Conservation (phyloP, 768 basidiomycete genomes). For the Daedalea quercina region DNA sequence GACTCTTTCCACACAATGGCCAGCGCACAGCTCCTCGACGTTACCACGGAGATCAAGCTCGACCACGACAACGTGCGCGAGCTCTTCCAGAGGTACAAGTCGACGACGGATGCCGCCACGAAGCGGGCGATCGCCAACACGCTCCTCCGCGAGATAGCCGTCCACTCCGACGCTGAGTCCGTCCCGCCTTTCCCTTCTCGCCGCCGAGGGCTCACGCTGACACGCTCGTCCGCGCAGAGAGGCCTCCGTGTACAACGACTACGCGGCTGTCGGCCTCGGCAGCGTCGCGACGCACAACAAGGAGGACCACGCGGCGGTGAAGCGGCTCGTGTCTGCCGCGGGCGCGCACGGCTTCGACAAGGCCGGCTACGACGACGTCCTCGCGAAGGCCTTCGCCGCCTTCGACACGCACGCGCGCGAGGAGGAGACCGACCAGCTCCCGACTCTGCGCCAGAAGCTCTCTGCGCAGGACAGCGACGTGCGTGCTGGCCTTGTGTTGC, state of each 20-base stretch:
- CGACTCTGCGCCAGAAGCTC: conserved; percentile 7
- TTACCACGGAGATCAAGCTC: conserved; percentile 16
- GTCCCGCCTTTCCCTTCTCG: no score
- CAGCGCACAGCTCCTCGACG: conserved; percentile 7
- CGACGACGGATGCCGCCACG: conserved; percentile 3
- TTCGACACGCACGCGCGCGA: conserved; percentile 18
- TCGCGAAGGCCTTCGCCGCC: conserved; percentile 12
- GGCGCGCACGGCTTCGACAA: conserved; percentile 5
- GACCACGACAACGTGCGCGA: conserved; percentile 21
- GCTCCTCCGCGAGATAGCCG: conserved; percentile 13
- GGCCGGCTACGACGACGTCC: conserved; percentile 10
- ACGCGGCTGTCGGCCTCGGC: conserved; percentile 9
- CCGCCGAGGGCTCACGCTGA: no score
- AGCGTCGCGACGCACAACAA: conserved; percentile 16
- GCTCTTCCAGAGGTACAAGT: conserved; percentile 12
- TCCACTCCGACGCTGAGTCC: conserved; percentile 15
- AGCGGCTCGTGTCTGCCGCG: conserved; percentile 13
- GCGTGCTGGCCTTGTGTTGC: no score
- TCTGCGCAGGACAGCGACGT: conserved; percentile 18
- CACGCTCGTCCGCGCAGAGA: no score
- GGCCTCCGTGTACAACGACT: conserved; percentile 17
- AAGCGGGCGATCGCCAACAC: conserved; percentile 13
- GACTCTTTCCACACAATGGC: not conserved
- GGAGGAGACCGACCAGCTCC: conserved; percentile 17
- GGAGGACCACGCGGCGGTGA: conserved; percentile 17